These are phyloP conservation scores for Tinospora cordifolia DNA, from an alignment of 164 flowering plant genomes.

Conservation along the genomic window DNA sequence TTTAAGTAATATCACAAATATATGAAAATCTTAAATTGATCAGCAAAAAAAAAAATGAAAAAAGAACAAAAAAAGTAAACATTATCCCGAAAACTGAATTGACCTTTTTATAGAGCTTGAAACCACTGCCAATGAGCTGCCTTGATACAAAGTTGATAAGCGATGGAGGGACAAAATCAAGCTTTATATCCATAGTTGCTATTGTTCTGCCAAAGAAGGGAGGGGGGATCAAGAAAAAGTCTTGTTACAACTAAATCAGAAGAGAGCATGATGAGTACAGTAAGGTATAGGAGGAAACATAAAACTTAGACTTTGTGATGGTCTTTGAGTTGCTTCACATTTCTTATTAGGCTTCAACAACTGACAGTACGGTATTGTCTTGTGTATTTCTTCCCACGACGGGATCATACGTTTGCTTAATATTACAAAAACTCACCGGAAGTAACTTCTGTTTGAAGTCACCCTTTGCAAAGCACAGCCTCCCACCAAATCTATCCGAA, in stretches of 20 bases:
- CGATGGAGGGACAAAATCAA: conserved; percentile 82
- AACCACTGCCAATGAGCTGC: conserved; percentile 83
- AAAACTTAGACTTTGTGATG: too few relatives aligned
- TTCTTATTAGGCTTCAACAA: too few relatives aligned
- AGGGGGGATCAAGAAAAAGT: neutral
- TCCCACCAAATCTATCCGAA: conserved; percentile 72
- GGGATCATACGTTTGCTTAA: too few relatives aligned
- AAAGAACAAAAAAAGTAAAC: neutral
- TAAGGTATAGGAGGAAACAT: too few relatives aligned
- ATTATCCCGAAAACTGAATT: conserved; percentile 10
- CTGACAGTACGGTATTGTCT: too few relatives aligned
- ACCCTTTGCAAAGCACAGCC: conserved; percentile 88
- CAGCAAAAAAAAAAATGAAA: neutral
- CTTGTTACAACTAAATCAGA: neutral
- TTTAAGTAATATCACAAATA: neutral
- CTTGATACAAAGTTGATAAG: conserved; percentile 83
- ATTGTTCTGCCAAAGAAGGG: conserved; percentile 64
- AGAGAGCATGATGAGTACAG: too few relatives aligned
- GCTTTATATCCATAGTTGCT: conserved; percentile 69
- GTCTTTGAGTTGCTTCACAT: too few relatives aligned
- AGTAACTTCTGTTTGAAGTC: conserved; percentile 58
- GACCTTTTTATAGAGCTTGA: conserved; percentile 82
- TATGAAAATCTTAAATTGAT: neutral
- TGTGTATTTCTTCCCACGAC: too few relatives aligned
- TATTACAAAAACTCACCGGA: conserved; percentile 52